These are phyloP conservation scores for Crotalaria pallida DNA, from an alignment of 306 rosid species.

Conservation along the genomic window DNA sequence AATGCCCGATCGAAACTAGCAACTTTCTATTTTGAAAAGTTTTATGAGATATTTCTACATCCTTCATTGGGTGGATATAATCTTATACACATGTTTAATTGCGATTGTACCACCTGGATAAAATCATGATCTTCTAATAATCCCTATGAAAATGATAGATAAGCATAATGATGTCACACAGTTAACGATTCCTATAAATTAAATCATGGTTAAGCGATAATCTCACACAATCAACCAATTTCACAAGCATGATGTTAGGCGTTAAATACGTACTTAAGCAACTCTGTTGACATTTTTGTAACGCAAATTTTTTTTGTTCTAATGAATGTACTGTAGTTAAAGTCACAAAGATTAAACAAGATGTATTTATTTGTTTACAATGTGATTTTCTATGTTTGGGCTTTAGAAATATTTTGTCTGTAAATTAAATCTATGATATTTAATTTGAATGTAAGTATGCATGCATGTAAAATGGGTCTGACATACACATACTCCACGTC, in stretches of 20 bases:
- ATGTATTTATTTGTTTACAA: background rate
- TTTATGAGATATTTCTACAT: background rate
- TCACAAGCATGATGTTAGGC: slow-evolving; percentile 15
- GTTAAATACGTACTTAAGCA: background rate
- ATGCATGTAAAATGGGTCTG: background rate
- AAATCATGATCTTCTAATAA: background rate
- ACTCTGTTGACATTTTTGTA: slow-evolving; percentile 2
- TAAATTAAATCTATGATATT: too few species aligned
- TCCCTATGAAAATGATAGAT: slow-evolving; percentile 1
- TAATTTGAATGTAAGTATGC: too few species aligned
- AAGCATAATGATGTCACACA: background rate
- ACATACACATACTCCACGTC: background rate
- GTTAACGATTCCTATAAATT: too few species aligned
- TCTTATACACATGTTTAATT: slow-evolving; percentile 17
- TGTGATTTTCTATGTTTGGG: background rate
- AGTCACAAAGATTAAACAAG: background rate
- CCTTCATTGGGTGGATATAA: background rate
- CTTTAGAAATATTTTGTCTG: background rate
- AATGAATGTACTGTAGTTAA: background rate
- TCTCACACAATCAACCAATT: slow-evolving; percentile 6
- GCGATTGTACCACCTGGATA: slow-evolving; percentile 1
- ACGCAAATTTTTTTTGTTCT: background rate
- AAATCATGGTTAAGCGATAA: too few species aligned
- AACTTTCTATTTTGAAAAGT: background rate
- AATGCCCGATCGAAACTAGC: background rate